Base-by-base conservation (phyloP, 1,139 yeast species). In the Meyerozyma athensensis region DNA sequence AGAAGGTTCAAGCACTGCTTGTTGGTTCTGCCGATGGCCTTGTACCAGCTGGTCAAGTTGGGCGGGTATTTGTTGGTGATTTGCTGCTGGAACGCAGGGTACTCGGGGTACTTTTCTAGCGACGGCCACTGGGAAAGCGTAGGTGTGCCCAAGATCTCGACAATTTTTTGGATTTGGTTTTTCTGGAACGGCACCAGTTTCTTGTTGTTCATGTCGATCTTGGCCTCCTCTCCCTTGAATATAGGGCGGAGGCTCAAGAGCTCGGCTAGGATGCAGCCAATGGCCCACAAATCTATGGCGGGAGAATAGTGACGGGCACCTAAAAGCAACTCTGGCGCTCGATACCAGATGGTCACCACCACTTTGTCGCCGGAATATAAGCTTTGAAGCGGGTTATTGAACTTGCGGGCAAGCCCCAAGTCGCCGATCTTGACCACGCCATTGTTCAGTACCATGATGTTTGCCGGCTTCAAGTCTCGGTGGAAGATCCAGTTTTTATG, bases 401-500 rank as follows among this genome's bases (percentile, higher is more conserved):
- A 92, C 49, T 86, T 79, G 43, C 98, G 72, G 0, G 98, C 98
- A 31, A 92, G 69, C 1, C 99, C 99, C 49, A 92, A 72, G 63
- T 92, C 98, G 21, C 97, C 99, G 46, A 94, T 89, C 56, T 92
- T 94, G 14, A 92, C 95, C 17, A 81, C 79, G 0, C 99, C 99
- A 42, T 75, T 78, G 8, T 81, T 74, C 1, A 96, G 80, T 1
- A 92, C 96, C 97, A 92, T 92, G 48, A 94, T 92, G 59, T 92
- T 92, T 1, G 98, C 98, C 1, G 99, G 99, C 56, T 92, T 92
- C 47, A 92, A 72, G 61, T 92, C 99, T 45, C 99, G 72, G 59
- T 92, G 99, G 37, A 94, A 69, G 2, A 94, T 81, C 97, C 97
- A 92, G 59, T 92, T 90, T 58, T 87, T 92, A 61, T 92, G 99